Base-by-base conservation (phyloP, 768 basidiomycete genomes). In the Mycena pura region DNA sequence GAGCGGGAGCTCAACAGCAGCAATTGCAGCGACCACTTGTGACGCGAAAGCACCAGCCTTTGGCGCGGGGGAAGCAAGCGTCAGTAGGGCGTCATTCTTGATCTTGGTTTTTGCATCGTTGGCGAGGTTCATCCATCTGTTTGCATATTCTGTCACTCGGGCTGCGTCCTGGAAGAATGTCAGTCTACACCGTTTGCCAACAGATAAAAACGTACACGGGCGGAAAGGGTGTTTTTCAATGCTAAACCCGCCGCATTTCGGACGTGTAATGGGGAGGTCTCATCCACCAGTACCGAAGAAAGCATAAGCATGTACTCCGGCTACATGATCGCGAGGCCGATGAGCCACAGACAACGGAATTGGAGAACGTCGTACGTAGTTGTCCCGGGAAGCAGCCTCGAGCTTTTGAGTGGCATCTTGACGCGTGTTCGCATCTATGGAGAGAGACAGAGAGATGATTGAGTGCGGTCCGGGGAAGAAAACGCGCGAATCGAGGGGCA, bases 221-320 rank as follows among this genome's bases (percentile, higher is more conserved):
- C 94, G 31, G 90, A 86, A 59, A 99, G 77, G 61, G 95, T 86
- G 76, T 99, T 99, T 86, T 99, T 99, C 76, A 99, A 81, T 19
- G 96, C 96, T 50, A 99, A 83, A 73, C 94, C 95, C 22, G 97
- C 96, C n/a, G 96, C 95, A 72, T 93, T 96, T 67, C 97, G 84
- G 51, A 96, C 86, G 73, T 94, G 89, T 31, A 88, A 70, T 14
- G 84, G 80, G 6, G 84, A 84, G 41, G 64, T 78, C 73, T 95
- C 93, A 67, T 94, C 90, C 27, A 88, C 86, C 45, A 99, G 85
- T 65, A 95, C 93, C 17, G 85, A 77, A 17, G 92, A 90, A 63
- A 99, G 88, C 84, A 93, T 94, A 72, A 89, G 73, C 87, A 98
- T 91, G 81, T 99, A 99, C 68, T 88, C 89, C 62, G 93, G 91